These are phyloP conservation scores for Sinapis alba DNA, from an alignment of 441 rosid species.

Conservation along the genomic window DNA sequence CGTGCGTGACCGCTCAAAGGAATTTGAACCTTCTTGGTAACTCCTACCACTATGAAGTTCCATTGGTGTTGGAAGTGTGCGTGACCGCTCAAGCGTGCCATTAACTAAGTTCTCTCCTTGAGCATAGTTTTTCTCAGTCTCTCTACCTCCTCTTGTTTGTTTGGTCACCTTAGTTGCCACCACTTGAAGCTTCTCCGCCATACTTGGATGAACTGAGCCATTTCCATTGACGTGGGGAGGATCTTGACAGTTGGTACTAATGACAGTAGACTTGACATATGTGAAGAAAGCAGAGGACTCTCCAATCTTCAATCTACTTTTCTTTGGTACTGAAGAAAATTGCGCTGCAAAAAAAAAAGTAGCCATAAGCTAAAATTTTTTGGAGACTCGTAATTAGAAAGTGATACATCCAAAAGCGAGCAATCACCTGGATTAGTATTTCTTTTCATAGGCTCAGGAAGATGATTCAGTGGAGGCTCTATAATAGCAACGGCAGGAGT, in stretches of 20 bases:
- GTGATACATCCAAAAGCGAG: background rate
- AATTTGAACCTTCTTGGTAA: conserved; percentile 47
- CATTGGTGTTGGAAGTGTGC: conserved; percentile 56
- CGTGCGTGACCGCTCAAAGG: conserved; percentile 65
- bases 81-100: conserved; percentile 62
- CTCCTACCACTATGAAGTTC: conserved; percentile 53
- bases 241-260: conserved; percentile 44
- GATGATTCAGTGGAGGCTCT: conserved; percentile 45
- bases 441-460: conserved; percentile 51
- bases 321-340: conserved; percentile 73
- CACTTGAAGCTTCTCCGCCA: conserved; percentile 49
- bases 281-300: conserved; percentile 98
- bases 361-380: background rate
- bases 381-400: background rate
- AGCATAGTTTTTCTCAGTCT: conserved; percentile 59
- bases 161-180: conserved; percentile 43
- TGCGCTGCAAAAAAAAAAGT: conserved; percentile 49
- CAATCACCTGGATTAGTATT: conserved; percentile 67
- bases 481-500: conserved; percentile 27
- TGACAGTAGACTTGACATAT: conserved; percentile 68
- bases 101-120: conserved; percentile 70
- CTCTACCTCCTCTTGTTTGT: conserved; percentile 56
- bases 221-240: conserved; percentile 43
- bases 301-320: conserved; percentile 80
- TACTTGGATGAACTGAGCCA: conserved; percentile 41